phyloP scores from a whole-genome alignment of 2,329 filamentous ascomycete genomes.

The Trichoderma aggressivum region DNA sequence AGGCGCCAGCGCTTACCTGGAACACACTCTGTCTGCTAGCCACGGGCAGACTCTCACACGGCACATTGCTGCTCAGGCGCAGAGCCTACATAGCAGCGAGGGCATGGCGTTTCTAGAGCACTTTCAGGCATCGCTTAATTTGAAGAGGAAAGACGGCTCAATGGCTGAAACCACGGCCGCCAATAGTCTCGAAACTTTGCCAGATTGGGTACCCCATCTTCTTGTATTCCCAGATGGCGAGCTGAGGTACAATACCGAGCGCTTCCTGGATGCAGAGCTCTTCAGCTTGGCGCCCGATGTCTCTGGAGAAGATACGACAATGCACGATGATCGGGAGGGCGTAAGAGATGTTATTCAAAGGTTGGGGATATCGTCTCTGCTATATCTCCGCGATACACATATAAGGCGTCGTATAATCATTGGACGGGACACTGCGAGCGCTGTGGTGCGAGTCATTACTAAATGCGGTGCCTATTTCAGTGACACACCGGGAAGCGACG shows the following conservation, averaged over 20 bases:
- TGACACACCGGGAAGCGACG: slow-evolving; percentile 31
- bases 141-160: slow-evolving; percentile 29
- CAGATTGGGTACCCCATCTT: slow-evolving; percentile 51
- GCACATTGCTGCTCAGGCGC: slow-evolving; percentile 44
- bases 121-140: slow-evolving; percentile 30
- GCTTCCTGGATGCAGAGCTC: slow-evolving; percentile 43
- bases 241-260: slow-evolving; percentile 42
- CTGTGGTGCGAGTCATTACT: slow-evolving; percentile 42
- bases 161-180: slow-evolving; percentile 23
- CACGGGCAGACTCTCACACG: slow-evolving; percentile 39
- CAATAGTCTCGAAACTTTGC: slow-evolving; percentile 29
- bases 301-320: slow-evolving; percentile 28
- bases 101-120: slow-evolving; percentile 49
- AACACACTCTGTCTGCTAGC: slow-evolving; percentile 34
- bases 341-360: slow-evolving; percentile 33
- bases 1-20: slow-evolving; percentile 54
- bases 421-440: slow-evolving; percentile 39
- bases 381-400: slow-evolving; percentile 46
- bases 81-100: slow-evolving; percentile 45
- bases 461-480: slow-evolving; percentile 43
- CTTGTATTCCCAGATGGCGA: slow-evolving; percentile 45
- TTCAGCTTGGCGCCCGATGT: slow-evolving; percentile 33
- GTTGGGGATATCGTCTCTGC: slow-evolving; percentile 45
- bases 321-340: slow-evolving; percentile 2
- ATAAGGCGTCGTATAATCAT: slow-evolving; percentile 42